Evolutionary conservation across 78 protist species (phyloP), one percentile per base, ranked within the genome.

Genomic region (Pigoraptor vietnamica): DNA sequence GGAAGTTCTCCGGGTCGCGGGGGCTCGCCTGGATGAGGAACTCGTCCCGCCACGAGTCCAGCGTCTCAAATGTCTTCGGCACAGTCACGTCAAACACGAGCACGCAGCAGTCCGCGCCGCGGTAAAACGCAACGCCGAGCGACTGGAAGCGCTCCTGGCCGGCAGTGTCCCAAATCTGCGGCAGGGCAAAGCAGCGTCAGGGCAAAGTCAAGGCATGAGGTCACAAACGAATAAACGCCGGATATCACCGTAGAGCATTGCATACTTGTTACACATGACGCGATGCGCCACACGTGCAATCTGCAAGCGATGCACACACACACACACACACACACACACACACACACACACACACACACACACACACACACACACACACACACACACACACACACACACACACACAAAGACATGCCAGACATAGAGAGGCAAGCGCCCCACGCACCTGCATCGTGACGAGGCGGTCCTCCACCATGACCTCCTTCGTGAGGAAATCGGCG

Each of bases 41-140:
- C 94, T 99, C 99, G 21, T 99, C 99, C 37, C 98, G 90, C 99
- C 99, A 99, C 37, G 93, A 56, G 93, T 97, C 98, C 24, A 99
- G 95, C 88, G 93, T 96, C 84, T 98, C 99, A 90, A 99, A 99
- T 21, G 99, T 92, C 92, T 97, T 95, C 19, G 97, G 96, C 81
- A 83, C 95, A 81, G 92, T 99, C 40, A 98, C 98, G 91, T 99
- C 99, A 86, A 94, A 99, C 23, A 94, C 98, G 25, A 98, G 96
- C 23, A 98, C 97, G 94, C 99, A 99, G 86, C 97, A 96, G 91
- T 99, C 99, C 10, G 99, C 99, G 1, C 99, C 99, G 55, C 99
- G 98, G 94, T 99, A 99, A 95, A 99, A 99, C 38, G 99, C 99
- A 2, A 98, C 99, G 33, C 99, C 99, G 89, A 99, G 95, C 6